Conservation (phyloP, 1,139 yeast species). For the Yamadazyma taylorii region DNA sequence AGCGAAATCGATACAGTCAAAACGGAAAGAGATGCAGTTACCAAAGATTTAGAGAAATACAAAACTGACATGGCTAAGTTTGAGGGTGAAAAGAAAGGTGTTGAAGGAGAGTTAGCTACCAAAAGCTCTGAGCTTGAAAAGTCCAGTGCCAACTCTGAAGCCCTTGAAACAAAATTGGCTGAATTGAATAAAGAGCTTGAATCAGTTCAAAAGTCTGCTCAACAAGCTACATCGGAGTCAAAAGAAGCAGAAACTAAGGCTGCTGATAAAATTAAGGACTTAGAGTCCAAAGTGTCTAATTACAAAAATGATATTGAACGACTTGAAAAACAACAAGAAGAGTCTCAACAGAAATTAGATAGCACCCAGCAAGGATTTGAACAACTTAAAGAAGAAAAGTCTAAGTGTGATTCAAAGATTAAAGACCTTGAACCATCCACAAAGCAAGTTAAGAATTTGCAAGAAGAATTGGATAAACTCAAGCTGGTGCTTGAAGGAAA, state of each 20-base stretch:
- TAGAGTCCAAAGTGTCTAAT: neutral
- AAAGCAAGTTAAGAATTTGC: slow-evolving; percentile 4
- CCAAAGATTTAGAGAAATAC: neutral
- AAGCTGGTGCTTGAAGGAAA: slow-evolving; percentile 4
- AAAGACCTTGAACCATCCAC: slow-evolving; percentile 4
- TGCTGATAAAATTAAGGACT: neutral
- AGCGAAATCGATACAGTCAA: slow-evolving; percentile 2
- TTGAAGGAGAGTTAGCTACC: slow-evolving; percentile 9
- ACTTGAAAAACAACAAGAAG: slow-evolving; percentile 4
- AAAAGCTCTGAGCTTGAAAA: slow-evolving; percentile 3
- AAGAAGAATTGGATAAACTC: slow-evolving; percentile 1
- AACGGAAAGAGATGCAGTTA: neutral
- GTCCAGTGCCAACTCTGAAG: slow-evolving; percentile 27
- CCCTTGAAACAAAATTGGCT: slow-evolving; percentile 18
- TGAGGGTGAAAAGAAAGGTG: neutral
- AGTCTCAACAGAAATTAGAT: neutral
- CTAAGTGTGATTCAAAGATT: neutral
- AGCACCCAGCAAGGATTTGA: neutral
- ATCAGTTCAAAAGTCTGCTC: slow-evolving; percentile 6
- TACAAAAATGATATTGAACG: neutral
- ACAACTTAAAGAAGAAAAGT: neutral
- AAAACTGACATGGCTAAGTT: neutral
- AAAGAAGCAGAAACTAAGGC: slow-evolving; percentile 3
- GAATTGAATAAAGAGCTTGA: slow-evolving; percentile 13
- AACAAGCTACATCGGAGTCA: slow-evolving; percentile 21